Base-by-base conservation (phyloP, 2,329 filamentous ascomycete species). In the Biscogniauxia mediterranea region DNA sequence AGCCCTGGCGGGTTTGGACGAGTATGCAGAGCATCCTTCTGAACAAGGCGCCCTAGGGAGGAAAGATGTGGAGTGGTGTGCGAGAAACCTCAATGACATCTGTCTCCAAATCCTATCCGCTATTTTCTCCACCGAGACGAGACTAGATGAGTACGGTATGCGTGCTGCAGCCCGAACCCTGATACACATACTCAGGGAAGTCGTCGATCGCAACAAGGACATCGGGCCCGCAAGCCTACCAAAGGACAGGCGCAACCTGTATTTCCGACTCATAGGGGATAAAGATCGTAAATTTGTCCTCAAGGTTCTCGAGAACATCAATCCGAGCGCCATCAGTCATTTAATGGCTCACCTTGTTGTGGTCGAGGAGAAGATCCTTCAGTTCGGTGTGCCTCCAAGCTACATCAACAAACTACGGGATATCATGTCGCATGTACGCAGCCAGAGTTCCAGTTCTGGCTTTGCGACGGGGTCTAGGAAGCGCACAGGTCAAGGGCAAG, bases 41-140 rank as follows among this genome's bases (percentile, higher is more conserved):
- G 59, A 17, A 49, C 59, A 57, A 19, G 54, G 32, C 11, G 50
- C 62, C 49, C 28, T 59, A 25, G 59, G 19, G 57, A 69, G 55
- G 72, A 82, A 66, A 71, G 71, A 82, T 60, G 80, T 82, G 1
- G 57, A 72, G 8, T 85, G 83, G 83, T 83, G 82, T 2, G 78
- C 80, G 0, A 70, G 67, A 5, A 83, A 84, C 59, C 76, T 85
- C 28, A 66, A 73, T 6, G 75, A 76, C 20, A 78, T 79, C 25
- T 73, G 80, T 13, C 65, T 68, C 32, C 77, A 80, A 61, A 79
- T 86, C 61, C 73, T 75, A 52, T 72, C 76, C 38, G 70, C 77
- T 17, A 75, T 84, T 13, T 75, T 76, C 59, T 69, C 72, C 26
- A 74, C 77, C 3, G 71, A 76, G 54, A 69, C 65, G 6, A 77